A percentile compares a stretch with the other conserved stretches of the same genome.
Conservation (phyloP, 1,139 yeast genomes). For the Pichia sp. region DNA sequence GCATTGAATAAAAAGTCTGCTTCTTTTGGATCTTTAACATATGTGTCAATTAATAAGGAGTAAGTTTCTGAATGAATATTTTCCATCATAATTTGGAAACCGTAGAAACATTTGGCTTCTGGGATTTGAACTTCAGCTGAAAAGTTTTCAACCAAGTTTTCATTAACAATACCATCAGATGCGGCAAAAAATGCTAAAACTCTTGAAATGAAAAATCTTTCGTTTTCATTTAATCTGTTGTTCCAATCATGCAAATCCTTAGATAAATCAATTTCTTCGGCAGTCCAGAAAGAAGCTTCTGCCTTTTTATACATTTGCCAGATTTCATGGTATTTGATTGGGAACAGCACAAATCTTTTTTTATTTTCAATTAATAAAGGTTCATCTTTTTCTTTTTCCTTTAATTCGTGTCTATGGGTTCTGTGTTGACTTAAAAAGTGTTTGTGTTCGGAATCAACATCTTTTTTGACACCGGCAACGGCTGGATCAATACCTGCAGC, state of each 20-base stretch:
- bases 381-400: constrained; percentile 77
- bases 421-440: constrained; percentile 51
- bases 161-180: constrained; percentile 95
- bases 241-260: constrained; percentile 93
- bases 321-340: constrained; percentile 93
- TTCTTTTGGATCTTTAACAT: constrained; percentile 92
- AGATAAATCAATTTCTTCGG: constrained; percentile 94
- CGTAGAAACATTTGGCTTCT: constrained; percentile 97
- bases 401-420: constrained; percentile 63
- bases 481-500: constrained; percentile 15
- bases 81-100: constrained; percentile 99
- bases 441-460: constrained; percentile 32
- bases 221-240: constrained; percentile 73
- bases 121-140: constrained; percentile 96
- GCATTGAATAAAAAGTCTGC: constrained; percentile 86
- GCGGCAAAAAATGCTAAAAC: constrained; percentile 98
- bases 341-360: constrained; percentile 90
- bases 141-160: constrained; percentile 93
- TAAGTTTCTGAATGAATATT: constrained; percentile 97
- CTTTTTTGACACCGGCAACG: constrained; percentile 8
- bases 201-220: constrained; percentile 82
- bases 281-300: constrained; percentile 99
- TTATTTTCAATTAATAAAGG: constrained; percentile 83
- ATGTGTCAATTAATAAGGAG: constrained; percentile 87
- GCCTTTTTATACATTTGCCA: constrained; percentile 99